Evolutionary conservation across 2,329 filamentous ascomycete species (phyloP).

Genomic region (Fusarium tanahbumbuense): DNA sequence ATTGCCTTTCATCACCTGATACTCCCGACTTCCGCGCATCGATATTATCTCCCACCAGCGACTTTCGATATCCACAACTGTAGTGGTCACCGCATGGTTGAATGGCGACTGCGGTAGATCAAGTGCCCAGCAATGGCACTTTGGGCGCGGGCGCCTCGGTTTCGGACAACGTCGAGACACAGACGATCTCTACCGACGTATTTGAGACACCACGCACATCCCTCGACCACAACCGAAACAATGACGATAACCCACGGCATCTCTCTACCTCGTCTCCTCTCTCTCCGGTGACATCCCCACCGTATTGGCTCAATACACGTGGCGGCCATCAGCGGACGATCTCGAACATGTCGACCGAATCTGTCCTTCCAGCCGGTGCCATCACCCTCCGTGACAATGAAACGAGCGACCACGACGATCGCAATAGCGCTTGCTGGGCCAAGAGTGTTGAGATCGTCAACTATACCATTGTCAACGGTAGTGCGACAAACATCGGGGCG

Average conservation of each 20-base stretch:
- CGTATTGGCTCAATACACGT: constrained; percentile 57
- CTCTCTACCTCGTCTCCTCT: constrained; percentile 42
- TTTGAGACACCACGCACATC: constrained; percentile 47
- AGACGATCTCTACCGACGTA: constrained; percentile 32
- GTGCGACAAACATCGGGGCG: constrained; percentile 74
- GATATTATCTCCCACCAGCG: neutral
- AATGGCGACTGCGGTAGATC: constrained; percentile 51
- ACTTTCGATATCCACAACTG: neutral
- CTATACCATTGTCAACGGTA: constrained; percentile 67
- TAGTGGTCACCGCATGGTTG: constrained; percentile 45
- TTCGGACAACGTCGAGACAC: constrained; percentile 33
- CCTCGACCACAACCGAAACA: constrained; percentile 36
- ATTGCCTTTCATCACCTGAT: neutral
- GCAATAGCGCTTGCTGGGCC: constrained; percentile 72
- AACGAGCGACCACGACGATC: constrained; percentile 60
- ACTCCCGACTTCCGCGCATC: constrained; percentile 2
- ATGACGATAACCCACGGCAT: constrained; percentile 26
- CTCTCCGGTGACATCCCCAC: constrained; percentile 53
- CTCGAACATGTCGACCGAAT: constrained; percentile 62
- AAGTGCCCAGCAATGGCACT: constrained; percentile 39
- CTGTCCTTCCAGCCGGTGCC: constrained; percentile 62
- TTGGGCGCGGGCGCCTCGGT: constrained; percentile 36
- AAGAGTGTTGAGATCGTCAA: constrained; percentile 70
- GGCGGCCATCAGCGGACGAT: constrained; percentile 51
- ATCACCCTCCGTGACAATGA: constrained; percentile 74